Percentiles rank a stretch among this genome's conserved stretches.
phyloP scores from a whole-genome alignment of 768 basidiomycete species.

The Leucocoprinus leucothites region DNA sequence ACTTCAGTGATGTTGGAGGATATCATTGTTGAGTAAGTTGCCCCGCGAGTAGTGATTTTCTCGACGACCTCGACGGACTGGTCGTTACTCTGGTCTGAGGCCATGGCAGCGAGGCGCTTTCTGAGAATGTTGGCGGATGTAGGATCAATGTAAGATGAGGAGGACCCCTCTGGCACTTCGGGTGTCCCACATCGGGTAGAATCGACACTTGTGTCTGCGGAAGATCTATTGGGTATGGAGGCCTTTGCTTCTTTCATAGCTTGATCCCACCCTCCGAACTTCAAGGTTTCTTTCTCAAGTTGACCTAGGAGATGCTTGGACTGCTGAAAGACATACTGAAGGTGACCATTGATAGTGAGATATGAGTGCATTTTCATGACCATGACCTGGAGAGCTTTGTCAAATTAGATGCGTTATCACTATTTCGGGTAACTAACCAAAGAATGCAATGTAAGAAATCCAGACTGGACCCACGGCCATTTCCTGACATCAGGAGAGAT shows the following conservation, averaged over 20 bases:
- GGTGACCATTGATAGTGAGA: constrained; percentile 81
- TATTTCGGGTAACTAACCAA: constrained; percentile 48
- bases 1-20: constrained; percentile 5
- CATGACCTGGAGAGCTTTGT: constrained; percentile 51
- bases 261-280: constrained; percentile 65
- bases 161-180: constrained; percentile 37
- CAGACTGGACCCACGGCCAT: constrained; percentile 98
- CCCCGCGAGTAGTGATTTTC: background rate
- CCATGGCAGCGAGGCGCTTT: constrained; percentile 49
- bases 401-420: background rate
- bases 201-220: constrained; percentile 23
- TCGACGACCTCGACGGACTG: constrained; percentile 10
- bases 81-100: constrained; percentile 23
- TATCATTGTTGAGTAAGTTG: background rate
- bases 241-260: constrained; percentile 51
- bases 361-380: constrained; percentile 98
- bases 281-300: constrained; percentile 44
- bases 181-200: constrained; percentile 41
- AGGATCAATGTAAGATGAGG: constrained; percentile 53
- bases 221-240: constrained; percentile 26
- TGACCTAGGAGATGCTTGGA: constrained; percentile 38
- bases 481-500: constrained; percentile 42
- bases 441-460: constrained; percentile 84
- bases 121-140: constrained; percentile 51
- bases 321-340: constrained; percentile 52